Conservation (phyloP, 2,329 filamentous ascomycete genomes). For the Hypoxylon sp. region DNA sequence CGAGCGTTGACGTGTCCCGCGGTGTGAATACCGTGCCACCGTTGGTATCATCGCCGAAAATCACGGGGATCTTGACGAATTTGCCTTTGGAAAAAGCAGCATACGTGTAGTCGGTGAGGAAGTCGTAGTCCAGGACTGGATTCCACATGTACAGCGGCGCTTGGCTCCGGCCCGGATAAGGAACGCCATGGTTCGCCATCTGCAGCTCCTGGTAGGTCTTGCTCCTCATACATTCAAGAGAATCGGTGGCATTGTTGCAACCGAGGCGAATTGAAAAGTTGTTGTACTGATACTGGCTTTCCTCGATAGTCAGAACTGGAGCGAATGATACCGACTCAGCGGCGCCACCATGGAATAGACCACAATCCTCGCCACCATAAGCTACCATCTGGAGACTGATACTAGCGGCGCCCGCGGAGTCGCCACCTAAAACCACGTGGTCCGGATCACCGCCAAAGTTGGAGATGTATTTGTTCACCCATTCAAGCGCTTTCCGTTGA, state of each 20-base stretch:
- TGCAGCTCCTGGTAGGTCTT: constrained; percentile 60
- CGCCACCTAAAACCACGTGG: constrained; percentile 77
- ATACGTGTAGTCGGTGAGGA: constrained; percentile 66
- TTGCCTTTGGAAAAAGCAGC: constrained; percentile 61
- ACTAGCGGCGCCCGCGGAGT: constrained; percentile 75
- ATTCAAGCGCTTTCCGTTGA: constrained; percentile 76
- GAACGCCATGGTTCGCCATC: constrained; percentile 57
- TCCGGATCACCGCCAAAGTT: constrained; percentile 77
- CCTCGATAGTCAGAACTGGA: constrained; percentile 59
- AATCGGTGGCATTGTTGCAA: constrained; percentile 56
- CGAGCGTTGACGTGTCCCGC: constrained; percentile 59
- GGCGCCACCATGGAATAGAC: constrained; percentile 65
- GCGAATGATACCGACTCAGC: constrained; percentile 67
- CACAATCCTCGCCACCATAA: constrained; percentile 62
- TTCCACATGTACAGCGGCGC: constrained; percentile 66
- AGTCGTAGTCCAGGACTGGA: constrained; percentile 67
- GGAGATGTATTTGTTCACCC: constrained; percentile 75
- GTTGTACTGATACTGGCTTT: constrained; percentile 67
- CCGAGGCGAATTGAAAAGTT: constrained; percentile 60
- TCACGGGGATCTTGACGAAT: constrained; percentile 67
- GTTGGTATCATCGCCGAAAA: constrained; percentile 71
- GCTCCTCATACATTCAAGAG: constrained; percentile 61
- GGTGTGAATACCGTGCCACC: constrained; percentile 75
- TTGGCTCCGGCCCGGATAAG: constrained; percentile 53
- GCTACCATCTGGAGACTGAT: constrained; percentile 74